phyloP scores from a whole-genome alignment of 2,329 filamentous ascomycete genomes.

The Nannizziopsis barbatae region DNA sequence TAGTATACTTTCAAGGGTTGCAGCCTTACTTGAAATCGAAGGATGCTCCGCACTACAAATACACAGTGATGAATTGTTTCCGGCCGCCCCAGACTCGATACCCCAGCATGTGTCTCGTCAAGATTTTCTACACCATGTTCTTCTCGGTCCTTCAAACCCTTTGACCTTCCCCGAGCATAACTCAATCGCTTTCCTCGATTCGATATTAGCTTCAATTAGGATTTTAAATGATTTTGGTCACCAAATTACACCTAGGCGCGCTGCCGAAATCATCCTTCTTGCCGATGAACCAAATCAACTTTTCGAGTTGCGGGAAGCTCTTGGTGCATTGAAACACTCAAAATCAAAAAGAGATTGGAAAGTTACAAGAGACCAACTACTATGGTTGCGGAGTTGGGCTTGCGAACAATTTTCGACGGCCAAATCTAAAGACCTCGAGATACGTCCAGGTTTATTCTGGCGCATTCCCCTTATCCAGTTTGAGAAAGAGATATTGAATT shows the following conservation, averaged over 20 bases:
- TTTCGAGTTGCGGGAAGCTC: constrained; percentile 42
- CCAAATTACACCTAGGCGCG: constrained; percentile 26
- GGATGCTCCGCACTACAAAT: constrained; percentile 29
- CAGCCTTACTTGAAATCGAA: constrained; percentile 41
- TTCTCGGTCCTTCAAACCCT: constrained; percentile 31
- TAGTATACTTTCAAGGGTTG: constrained; percentile 41
- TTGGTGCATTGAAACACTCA: constrained; percentile 38
- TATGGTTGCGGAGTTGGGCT: constrained; percentile 54
- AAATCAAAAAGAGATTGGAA: constrained; percentile 41
- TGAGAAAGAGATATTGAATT: constrained; percentile 48
- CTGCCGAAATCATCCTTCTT: constrained; percentile 43
- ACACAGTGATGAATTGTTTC: constrained; percentile 20
- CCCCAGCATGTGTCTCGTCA: constrained; percentile 31
- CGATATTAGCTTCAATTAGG: constrained; percentile 32
- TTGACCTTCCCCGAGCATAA: constrained; percentile 32
- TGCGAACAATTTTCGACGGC: constrained; percentile 21
- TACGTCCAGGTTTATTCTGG: constrained; percentile 39
- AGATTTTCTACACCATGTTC: constrained; percentile 33
- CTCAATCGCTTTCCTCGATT: constrained; percentile 33
- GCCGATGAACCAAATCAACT: constrained; percentile 43
- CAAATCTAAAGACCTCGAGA: constrained; percentile 21
- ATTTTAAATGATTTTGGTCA: constrained; percentile 33
- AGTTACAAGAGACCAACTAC: constrained; percentile 39
- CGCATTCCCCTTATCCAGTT: constrained; percentile 39
- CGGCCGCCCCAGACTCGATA: constrained; percentile 23